Evolutionary conservation across 495 filamentous ascomycete genomes (phyloP), one percentile per base, ranked within the genome.

Genomic region (Paragyromitra xinjiangensis): DNA sequence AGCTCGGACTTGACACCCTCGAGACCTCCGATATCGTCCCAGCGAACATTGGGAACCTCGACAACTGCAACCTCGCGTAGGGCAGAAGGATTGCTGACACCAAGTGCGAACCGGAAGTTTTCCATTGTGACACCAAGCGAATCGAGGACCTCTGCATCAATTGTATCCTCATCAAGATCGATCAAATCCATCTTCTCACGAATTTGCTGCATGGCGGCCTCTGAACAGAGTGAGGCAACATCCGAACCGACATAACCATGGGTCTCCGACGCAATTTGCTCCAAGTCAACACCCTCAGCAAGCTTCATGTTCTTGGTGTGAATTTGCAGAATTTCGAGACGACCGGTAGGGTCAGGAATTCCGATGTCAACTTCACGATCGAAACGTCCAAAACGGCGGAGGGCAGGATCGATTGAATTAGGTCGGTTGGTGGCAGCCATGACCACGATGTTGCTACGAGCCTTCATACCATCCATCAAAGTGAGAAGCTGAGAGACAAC

Each of bases 261-360:
- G 64, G 95, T 99, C 88, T 99, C 96, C 48, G 96, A 90, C 48
- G 95, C 96, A 82, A 99, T 98, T 80, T 93, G 90, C 87, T 97
- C 94, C 24, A 99, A 91, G 83, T 99, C 95, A 53, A 99, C 95
- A 83, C 98, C 95, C 58, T 97, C 96, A 61, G 87, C 94, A 39
- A 99, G 90, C 88, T 98, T 99, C 95, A 99, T 99, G 90, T 99
- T 99, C 91, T 99, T 99, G 81, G 96, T 98, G 87, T 99, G 95
- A 78, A 99, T 99, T 85, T 94, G 92, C 62, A 99, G 90, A 83
- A 99, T 98, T 87, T 99, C 95, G 55, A 99, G 92, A 89, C 96
- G 95, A 76, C 95, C 95, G 82, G 95, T 98, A 66, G 96, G 95
- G 85, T 98, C 95, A 44, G 95, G 95, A 77, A 98, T 97, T 78